Percentiles rank a stretch among this genome's conserved stretches.
phyloP scores from a whole-genome alignment of 2,329 filamentous ascomycete species.

The Hypomyces rosellus region DNA sequence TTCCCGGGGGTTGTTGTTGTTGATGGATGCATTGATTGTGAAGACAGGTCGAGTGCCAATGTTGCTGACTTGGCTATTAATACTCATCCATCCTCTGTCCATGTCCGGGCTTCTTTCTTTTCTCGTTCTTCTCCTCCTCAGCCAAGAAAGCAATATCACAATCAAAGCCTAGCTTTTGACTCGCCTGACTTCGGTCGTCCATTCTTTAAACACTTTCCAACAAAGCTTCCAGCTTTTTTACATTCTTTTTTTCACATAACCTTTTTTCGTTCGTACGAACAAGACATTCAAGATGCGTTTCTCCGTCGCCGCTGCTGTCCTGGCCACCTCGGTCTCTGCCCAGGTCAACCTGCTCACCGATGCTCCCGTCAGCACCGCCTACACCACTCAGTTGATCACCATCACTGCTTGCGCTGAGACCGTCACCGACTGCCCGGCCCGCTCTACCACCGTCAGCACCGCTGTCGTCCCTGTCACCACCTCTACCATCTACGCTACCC shows the following conservation, averaged over 20 bases:
- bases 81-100: conserved; percentile 34
- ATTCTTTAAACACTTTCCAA: conserved; percentile 40
- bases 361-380: conserved; percentile 39
- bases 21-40: conserved; percentile 6
- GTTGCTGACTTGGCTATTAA: conserved; percentile 34
- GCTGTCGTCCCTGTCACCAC: conserved; percentile 40
- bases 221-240: conserved; percentile 26
- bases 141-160: conserved; percentile 36
- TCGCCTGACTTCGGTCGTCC: conserved; percentile 52
- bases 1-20: conserved; percentile 16
- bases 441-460: conserved; percentile 32
- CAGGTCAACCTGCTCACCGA: conserved; percentile 13
- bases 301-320: conserved; percentile 41
- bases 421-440: conserved; percentile 55
- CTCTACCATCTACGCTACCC: conserved; percentile 51
- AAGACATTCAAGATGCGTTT: conserved; percentile 56
- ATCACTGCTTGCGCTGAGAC: conserved; percentile 55
- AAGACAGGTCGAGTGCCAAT: conserved; percentile 10
- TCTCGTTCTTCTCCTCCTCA: conserved; percentile 31
- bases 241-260: conserved; percentile 27
- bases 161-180: conserved; percentile 33
- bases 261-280: conserved; percentile 23
- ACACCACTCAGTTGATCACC: conserved; percentile 52
- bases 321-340: conserved; percentile 29
- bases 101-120: conserved; percentile 10